Percentiles rank a stretch among this genome's conserved stretches.
phyloP scores from a whole-genome alignment of 1,284 basidiomycete species.

The Moesziomyces sp. region DNA sequence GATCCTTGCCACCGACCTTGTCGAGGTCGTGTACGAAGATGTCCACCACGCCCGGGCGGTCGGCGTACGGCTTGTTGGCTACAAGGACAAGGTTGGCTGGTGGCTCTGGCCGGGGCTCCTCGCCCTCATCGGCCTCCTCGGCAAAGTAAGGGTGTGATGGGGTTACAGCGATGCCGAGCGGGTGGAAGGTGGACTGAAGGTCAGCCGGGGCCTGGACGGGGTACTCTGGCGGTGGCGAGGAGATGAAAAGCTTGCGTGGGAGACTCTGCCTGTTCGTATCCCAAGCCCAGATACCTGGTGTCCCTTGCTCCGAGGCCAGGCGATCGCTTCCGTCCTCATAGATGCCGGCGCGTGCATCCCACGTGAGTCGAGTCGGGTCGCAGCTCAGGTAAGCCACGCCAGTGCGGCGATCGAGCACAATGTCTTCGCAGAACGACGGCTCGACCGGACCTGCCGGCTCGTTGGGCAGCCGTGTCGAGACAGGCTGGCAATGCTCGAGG shows the following conservation, averaged over 20 bases:
- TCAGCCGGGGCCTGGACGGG: conserved; percentile 29
- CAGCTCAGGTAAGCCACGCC: conserved; percentile 55
- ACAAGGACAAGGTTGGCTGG: conserved; percentile 46
- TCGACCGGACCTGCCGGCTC: conserved; percentile 40
- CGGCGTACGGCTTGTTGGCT: conserved; percentile 48
- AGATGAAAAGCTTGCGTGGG: conserved; percentile 40
- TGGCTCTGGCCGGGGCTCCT: conserved; percentile 21
- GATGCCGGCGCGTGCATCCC: conserved; percentile 45
- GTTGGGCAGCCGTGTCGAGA: conserved; percentile 25
- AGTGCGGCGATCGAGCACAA: conserved; percentile 41
- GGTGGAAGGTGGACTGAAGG: conserved; percentile 43
- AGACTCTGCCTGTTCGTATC: conserved; percentile 31
- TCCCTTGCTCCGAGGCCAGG: conserved; percentile 19
- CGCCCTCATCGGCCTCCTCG: conserved; percentile 22
- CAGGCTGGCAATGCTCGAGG: conserved; percentile 32
- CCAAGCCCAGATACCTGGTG: conserved; percentile 51
- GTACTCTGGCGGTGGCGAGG: conserved; percentile 37
- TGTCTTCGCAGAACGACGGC: conserved; percentile 53
- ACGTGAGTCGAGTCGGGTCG: conserved; percentile 49
- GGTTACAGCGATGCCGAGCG: conserved; percentile 46
- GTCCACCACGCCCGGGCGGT: conserved; percentile 45
- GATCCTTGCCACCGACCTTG: conserved; percentile 32
- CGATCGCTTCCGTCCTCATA: conserved; percentile 33
- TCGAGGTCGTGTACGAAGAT: conserved; percentile 54
- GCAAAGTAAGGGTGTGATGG: conserved; percentile 38